phyloP scores from a whole-genome alignment of 2,329 filamentous ascomycete species.

The Chalaropsis ovoidea region DNA sequence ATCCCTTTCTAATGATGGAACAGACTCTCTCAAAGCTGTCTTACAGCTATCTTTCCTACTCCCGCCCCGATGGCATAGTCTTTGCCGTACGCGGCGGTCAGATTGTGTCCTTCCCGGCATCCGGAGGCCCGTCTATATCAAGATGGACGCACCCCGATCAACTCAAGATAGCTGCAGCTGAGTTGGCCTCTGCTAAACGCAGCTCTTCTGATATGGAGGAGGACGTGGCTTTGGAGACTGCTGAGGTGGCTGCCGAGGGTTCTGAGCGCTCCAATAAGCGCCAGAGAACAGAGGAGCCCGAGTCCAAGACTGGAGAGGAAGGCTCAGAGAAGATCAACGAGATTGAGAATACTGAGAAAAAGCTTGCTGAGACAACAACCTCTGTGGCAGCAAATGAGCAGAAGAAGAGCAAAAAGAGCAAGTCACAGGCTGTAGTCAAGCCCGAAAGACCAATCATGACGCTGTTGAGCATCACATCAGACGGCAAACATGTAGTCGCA shows the following conservation, averaged over 20 bases:
- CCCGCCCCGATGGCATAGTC: conserved; percentile 47
- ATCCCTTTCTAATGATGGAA: conserved; percentile 13
- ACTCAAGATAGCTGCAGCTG: conserved; percentile 29
- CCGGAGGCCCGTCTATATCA: conserved; percentile 48
- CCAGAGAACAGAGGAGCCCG: conserved; percentile 26
- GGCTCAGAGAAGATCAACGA: conserved; percentile 34
- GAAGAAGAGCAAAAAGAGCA: conserved; percentile 30
- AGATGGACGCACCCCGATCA: conserved; percentile 49
- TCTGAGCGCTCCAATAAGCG: conserved; percentile 23
- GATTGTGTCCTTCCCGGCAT: conserved; percentile 56
- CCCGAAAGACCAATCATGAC: conserved; percentile 55
- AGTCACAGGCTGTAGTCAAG: conserved; percentile 31
- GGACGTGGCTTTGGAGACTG: conserved; percentile 26
- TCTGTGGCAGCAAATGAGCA: conserved; percentile 24
- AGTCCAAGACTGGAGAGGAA: conserved; percentile 7
- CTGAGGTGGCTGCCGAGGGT: conserved; percentile 14
- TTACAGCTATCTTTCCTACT: conserved; percentile 52
- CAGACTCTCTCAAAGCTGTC: conserved; percentile 41
- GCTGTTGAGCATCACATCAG: conserved; percentile 52
- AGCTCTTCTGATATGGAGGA: conserved; percentile 30
- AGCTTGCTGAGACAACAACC: conserved; percentile 20
- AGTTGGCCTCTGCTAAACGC: conserved; percentile 26
- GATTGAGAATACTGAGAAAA: conserved; percentile 32
- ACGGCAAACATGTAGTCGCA: conserved; percentile 60
- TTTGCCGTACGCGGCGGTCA: conserved; percentile 64